Base-by-base conservation (phyloP, 306 rosid genomes). In the Rosa rugosa region DNA sequence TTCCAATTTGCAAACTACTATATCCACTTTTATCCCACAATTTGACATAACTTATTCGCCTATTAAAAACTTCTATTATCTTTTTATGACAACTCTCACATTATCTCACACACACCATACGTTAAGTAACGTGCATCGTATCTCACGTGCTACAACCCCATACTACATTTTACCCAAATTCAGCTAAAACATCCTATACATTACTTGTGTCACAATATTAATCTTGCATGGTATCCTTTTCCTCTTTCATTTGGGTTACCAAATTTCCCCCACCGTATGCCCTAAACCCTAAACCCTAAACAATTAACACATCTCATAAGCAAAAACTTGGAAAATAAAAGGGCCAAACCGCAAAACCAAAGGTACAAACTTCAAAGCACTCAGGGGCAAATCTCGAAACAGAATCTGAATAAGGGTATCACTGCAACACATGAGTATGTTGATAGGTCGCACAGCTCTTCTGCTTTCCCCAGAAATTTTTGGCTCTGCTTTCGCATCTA, bases 401-500 rank as follows among this genome's bases (percentile, higher is more conserved):
- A 34, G 38, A 31, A 2, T 31, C 36, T 31, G 4, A 42, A 63
- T 0, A 18, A 62, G 79, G 79, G 59, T 12, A 45, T 46, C 10
- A 75, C 36, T 44, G 71, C 47, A 75, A 45, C 25, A 54, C 10
- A 17, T 0, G 9, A 5, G 14, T n/a, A n/a, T n/a, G 60, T 45
- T 62, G 71, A 62, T 20, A 27, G 31, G 14, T 62, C 71, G 46
- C 70, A 23, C 5, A 8, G 34, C 71, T 27, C 31, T 75, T 75
- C 71, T 27, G 27, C 62, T 75, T 63, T 46, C 72, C 47, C 72
- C 9, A 46, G 47, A 49, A 46, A 46, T 27, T 63, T 46, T 66
- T 5, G 5, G 79, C 72, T 18, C 59, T 17, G 66, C 2, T n/a
- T 36, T 53, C 25, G 31, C 64, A 71, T 71, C 75, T 41, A 23